Evolutionary conservation across 2,329 filamentous ascomycete genomes (phyloP), one percentile per base, ranked within the genome.

Genomic region (Pseudogymnoascus sp.): DNA sequence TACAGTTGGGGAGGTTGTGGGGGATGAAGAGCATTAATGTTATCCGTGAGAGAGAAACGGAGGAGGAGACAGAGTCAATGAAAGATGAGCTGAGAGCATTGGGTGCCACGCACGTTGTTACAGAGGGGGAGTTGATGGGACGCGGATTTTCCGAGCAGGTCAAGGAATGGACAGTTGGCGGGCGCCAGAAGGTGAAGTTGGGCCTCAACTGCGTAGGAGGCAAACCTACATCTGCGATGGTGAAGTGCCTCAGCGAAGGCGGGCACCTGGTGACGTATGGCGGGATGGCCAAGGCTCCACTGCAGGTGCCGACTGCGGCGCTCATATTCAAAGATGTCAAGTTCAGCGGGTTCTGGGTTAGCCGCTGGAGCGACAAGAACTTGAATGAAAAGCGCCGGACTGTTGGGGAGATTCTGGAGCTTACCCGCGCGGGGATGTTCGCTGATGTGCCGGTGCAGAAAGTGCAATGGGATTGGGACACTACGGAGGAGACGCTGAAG

Each of bases 321-420:
- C 78, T 97, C 63, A 99, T 99, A 68, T 99, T 99, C 78, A 94
- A 93, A 74, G 86, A 97, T 68, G 80, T 97, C 59, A 81, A 84
- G 59, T 96, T 97, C 70, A 82, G 90, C 64, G 95, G 94, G 4
- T 99, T 97, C 75, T 99, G 94, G 94, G 85, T 97, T 22, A 94
- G 89, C 71, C 85, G 82, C 63, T 97, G 94, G 93, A 90, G 89
- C 57, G 87, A 92, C 71, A 77, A 80, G 64, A 81, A 97, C 68
- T 82, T 86, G 0, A 79, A 80, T 5, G 85, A 87, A 63, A 95
- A 95, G 77, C 82, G 83, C 71, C 82, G 81, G 70, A 96, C 91
- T 47, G 86, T 97, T n/a, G 82, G 88, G 22, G 90, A 96, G 75
- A 87, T 99, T 36, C 76, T 99, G 63, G 82, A 86, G 39, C 74